Percentiles rank a stretch among this genome's conserved stretches.
Conservation (phyloP, 345 rosid species). For the Jatropha curcas region DNA sequence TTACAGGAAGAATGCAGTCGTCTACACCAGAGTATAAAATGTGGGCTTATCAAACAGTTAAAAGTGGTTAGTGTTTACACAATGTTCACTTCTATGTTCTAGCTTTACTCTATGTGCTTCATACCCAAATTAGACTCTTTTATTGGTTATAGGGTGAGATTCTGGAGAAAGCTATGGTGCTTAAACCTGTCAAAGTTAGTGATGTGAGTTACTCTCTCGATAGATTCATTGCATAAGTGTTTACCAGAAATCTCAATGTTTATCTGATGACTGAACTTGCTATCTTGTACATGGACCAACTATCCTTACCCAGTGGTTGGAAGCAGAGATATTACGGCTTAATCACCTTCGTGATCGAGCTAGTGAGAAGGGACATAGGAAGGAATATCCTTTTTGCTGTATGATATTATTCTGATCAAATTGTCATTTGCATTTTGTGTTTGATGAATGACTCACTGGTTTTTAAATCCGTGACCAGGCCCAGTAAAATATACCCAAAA, state of each 20-base stretch:
- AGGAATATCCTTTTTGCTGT: constrained; percentile 87
- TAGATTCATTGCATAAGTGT: constrained; percentile 3
- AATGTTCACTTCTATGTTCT: constrained; percentile 16
- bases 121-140: neutral
- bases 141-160: constrained; percentile 67
- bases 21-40: constrained; percentile 62
- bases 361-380: constrained; percentile 68
- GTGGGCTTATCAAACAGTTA: constrained; percentile 62
- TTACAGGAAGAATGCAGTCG: constrained; percentile 83
- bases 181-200: constrained; percentile 62
- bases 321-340: constrained; percentile 61
- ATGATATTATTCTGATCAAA: constrained; percentile 18
- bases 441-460: neutral
- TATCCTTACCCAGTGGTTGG: constrained; percentile 55
- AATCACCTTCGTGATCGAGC: constrained; percentile 84
- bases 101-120: constrained; percentile 3
- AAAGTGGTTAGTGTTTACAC: constrained; percentile 59
- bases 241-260: neutral
- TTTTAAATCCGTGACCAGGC: neutral
- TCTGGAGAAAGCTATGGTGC: constrained; percentile 58
- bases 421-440: neutral
- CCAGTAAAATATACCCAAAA: neutral
- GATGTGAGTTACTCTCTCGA: constrained; percentile 53
- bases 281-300: constrained; percentile 13
- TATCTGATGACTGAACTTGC: neutral